These are phyloP conservation scores for Diaporthe aspalathi DNA, from an alignment of 2,329 filamentous ascomycete genomes.

Conservation along the genomic window DNA sequence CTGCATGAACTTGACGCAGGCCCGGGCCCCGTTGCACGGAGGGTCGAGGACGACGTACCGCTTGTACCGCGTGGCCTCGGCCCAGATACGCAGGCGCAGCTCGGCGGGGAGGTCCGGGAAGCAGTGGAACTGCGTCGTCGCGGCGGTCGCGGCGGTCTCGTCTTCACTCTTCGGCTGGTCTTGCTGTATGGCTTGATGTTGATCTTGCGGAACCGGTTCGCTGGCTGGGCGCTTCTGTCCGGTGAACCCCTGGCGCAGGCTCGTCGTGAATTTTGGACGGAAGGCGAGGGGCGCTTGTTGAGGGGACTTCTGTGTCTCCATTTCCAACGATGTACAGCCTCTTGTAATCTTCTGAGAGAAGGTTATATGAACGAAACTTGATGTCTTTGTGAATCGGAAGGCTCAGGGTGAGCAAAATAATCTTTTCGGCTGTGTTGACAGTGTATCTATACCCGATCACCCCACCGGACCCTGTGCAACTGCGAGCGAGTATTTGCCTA, in stretches of 20 bases:
- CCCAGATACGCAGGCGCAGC: conserved; percentile 12
- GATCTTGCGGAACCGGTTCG: neutral
- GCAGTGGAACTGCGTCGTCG: neutral
- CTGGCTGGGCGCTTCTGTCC: neutral
- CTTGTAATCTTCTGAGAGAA: neutral
- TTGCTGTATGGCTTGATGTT: neutral
- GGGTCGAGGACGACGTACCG: neutral
- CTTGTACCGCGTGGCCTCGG: neutral
- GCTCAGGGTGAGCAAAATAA: too few species aligned
- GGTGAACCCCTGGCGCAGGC: neutral
- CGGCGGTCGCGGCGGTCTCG: neutral
- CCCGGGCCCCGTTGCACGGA: neutral
- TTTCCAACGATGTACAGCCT: neutral
- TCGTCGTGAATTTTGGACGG: neutral
- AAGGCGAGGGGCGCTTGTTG: neutral
- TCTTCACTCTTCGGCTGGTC: too few species aligned
- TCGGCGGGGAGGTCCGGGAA: conserved; percentile 6
- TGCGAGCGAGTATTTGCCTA: neutral
- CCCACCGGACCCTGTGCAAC: neutral
- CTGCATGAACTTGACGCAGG: neutral
- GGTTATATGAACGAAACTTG: too few species aligned
- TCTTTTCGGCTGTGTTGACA: neutral
- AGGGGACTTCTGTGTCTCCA: neutral
- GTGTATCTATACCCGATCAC: too few species aligned
- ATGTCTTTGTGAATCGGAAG: too few species aligned